Base-by-base conservation (phyloP, 2,329 filamentous ascomycete genomes). In the Ophiocordyceps unilateralis region DNA sequence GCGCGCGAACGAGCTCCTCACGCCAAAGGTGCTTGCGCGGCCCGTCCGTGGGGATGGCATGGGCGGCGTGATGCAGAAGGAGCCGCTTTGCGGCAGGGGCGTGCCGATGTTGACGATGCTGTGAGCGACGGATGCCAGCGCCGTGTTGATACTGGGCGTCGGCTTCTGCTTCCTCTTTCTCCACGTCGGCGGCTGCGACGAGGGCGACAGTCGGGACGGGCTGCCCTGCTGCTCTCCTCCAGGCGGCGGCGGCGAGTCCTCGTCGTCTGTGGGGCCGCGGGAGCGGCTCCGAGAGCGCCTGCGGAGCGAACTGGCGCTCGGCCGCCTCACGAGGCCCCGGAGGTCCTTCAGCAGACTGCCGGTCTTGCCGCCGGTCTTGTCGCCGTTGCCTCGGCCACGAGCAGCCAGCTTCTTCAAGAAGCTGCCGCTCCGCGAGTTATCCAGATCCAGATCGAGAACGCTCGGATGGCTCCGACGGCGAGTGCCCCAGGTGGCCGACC, bases 401-500 rank as follows among this genome's bases (percentile, higher is more conserved):
- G 70, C 30, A 17, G 12, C 74, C 38, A 74, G 61, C 55, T 74
- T 77, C 53, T 80, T 83, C 36, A 82, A 58, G 34, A 83, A 67
- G 45, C 69, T 76, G 21, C 77, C 75, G 43, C 70, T 71, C 9
- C 66, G 67, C 38, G 80, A 62, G 17, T 69, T 74, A 32, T 80
- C 56, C 12, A 57, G 49, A 20, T 65, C 76, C 23, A 76, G 60
- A 44, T 83, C 78, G 5, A 65, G 48, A 44, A 69, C 51, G 49
- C 70, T 77, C 2, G 78, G 75, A 41, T 81, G 64, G 55, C 79
- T 81, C 45, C 73, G 71, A 37, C 78, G 72, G 7, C 75, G 70
- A 2, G 81, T 85, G 15, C 81, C 81, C 68, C 81, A 78, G 0
- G 81, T 85, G 17, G 80, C 80, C 14, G 76, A 70, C 47, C 73